phyloP scores from a whole-genome alignment of 1,284 basidiomycete genomes.

The Rhodotorula sp. region DNA sequence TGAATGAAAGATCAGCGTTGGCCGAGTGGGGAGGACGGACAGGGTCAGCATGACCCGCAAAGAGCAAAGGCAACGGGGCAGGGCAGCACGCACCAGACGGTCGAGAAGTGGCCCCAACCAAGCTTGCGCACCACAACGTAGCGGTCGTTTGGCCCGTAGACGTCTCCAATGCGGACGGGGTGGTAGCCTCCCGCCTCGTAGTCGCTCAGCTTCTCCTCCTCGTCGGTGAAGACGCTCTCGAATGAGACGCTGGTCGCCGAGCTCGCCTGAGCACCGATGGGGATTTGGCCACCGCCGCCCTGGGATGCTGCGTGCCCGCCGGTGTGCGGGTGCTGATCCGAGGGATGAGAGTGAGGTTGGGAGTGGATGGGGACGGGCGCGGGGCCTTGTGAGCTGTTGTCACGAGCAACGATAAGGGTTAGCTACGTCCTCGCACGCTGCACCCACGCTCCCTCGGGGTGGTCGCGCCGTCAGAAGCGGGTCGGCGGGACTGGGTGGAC shows the following conservation, averaged over 20 bases:
- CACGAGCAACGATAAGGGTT: background rate
- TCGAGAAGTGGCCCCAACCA: conserved; percentile 92
- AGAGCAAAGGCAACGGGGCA: background rate
- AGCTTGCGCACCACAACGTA: conserved; percentile 93
- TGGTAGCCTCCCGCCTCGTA: conserved; percentile 92
- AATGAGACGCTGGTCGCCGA: conserved; percentile 35
- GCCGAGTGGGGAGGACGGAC: conserved; percentile 2
- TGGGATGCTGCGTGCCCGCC: conserved; percentile 29
- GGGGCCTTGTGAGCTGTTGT: background rate
- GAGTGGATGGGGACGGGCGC: conserved; percentile 24
- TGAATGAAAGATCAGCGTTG: background rate
- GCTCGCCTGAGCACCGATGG: conserved; percentile 6
- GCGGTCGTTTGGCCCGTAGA: conserved; percentile 65
- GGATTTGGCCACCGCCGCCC: conserved; percentile 8
- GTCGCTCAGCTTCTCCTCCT: conserved; percentile 55
- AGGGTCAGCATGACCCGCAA: background rate
- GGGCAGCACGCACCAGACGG: conserved; percentile 45
- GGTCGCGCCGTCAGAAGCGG: too few species aligned
- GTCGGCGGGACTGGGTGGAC: too few species aligned
- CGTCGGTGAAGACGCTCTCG: conserved; percentile 44
- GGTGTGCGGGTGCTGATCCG: conserved; percentile 32
- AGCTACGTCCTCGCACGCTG: background rate
- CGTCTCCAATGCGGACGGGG: conserved; percentile 82
- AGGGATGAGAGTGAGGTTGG: conserved; percentile 24
- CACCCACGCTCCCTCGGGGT: too few species aligned